Evolutionary conservation across 2,329 filamentous ascomycete genomes (phyloP).

Genomic region (Scorias spongiosa): DNA sequence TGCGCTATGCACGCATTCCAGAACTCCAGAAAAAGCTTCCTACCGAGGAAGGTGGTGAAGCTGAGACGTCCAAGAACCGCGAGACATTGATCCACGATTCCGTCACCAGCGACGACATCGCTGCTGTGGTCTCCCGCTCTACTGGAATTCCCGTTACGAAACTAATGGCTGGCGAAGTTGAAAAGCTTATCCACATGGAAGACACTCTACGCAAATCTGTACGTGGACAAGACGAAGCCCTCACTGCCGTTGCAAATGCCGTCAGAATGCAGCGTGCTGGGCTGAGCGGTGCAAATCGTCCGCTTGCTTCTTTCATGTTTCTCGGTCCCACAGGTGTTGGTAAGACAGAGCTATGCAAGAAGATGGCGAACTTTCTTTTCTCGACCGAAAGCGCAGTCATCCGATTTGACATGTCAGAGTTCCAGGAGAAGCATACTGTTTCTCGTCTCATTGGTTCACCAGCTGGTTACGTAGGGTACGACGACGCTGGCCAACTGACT

Average conservation of each 20-base stretch:
- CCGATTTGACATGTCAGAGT: conserved; percentile 95
- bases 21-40: conserved; percentile 64
- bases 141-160: conserved; percentile 90
- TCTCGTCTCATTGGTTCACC: conserved; percentile 84
- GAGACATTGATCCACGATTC: conserved; percentile 73
- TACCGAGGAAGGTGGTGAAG: conserved; percentile 47
- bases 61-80: conserved; percentile 6
- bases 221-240: conserved; percentile 84
- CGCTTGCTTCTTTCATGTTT: conserved; percentile 93
- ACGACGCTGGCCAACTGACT: conserved; percentile 89
- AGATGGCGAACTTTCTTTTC: conserved; percentile 84
- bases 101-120: conserved; percentile 91
- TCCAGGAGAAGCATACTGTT: conserved; percentile 93
- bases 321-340: conserved; percentile 90
- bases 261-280: conserved; percentile 89
- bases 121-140: conserved; percentile 72
- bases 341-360: conserved; percentile 95
- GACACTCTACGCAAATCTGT: conserved; percentile 71
- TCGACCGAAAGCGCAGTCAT: conserved; percentile 82
- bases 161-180: conserved; percentile 81
- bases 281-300: conserved; percentile 77
- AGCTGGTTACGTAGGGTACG: conserved; percentile 90
- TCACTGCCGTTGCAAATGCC: conserved; percentile 80
- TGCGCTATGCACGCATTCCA: conserved; percentile 80
- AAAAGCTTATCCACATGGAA: conserved; percentile 94